These are phyloP conservation scores for Arthrobotrys conoides DNA, from an alignment of 2,329 filamentous ascomycete genomes.

Conservation along the genomic window DNA sequence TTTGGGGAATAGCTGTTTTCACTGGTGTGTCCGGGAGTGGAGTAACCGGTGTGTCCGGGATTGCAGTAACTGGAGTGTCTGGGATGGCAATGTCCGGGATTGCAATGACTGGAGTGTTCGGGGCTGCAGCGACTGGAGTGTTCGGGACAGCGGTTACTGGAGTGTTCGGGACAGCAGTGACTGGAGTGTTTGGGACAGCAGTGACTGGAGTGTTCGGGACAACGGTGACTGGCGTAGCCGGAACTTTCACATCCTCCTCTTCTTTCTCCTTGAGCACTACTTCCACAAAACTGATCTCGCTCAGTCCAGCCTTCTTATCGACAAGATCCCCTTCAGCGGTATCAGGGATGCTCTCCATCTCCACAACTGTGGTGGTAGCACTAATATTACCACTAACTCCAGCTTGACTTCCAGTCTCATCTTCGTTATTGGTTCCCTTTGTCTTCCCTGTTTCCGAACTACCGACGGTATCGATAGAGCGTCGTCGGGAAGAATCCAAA, in stretches of 20 bases:
- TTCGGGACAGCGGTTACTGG: not conserved
- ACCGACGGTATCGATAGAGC: conserved; percentile 50
- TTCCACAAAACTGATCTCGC: conserved; percentile 12
- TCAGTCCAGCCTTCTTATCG: conserved; percentile 18
- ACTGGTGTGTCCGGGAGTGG: conserved; percentile 5
- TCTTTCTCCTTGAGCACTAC: conserved; percentile 3
- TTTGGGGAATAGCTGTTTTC: not conserved
- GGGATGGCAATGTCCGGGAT: too few species aligned
- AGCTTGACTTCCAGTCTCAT: conserved; percentile 11
- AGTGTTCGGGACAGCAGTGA: not conserved
- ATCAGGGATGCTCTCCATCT: conserved; percentile 38
- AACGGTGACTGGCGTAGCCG: not conserved
- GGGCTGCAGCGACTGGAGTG: not conserved
- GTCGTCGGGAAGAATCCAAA: conserved; percentile 29
- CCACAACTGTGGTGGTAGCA: conserved; percentile 58
- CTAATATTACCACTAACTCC: conserved; percentile 37
- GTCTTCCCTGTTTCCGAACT: conserved; percentile 8
- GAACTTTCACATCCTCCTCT: not conserved
- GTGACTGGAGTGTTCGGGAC: conserved; percentile 10
- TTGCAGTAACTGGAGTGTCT: not conserved
- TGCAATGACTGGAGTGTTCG: not conserved
- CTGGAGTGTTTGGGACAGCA: not conserved
- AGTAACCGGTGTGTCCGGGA: not conserved
- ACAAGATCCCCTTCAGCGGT: conserved; percentile 23
- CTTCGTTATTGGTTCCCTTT: conserved; percentile 14